A percentile compares a stretch with the other conserved stretches of the same genome.
Conservation (phyloP, 805 yeast genomes). For the Metschnikowia baotianmanensis region DNA sequence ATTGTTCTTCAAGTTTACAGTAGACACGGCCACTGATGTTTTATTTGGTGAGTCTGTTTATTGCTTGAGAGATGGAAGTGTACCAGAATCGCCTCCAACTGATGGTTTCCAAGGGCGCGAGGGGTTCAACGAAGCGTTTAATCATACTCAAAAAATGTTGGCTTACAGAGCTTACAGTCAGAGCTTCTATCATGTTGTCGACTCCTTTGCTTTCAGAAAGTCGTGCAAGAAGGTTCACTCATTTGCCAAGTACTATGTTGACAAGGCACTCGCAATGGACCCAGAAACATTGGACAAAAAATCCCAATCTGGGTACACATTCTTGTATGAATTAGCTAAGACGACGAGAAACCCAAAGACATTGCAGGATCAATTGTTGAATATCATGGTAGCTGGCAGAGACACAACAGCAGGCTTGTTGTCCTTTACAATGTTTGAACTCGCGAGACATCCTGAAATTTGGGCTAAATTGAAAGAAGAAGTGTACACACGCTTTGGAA, state of each 20-base stretch:
- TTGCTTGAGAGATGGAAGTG: conserved; percentile 9
- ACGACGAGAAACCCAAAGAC: conserved; percentile 10
- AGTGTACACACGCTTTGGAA: conserved; percentile 23
- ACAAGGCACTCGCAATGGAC: conserved; percentile 8
- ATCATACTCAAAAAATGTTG: conserved; percentile 7
- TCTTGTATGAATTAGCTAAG: conserved; percentile 15
- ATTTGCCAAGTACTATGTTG: conserved; percentile 9
- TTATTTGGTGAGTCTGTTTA: conserved; percentile 34
- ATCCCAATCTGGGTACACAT: conserved; percentile 4
- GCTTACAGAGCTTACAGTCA: conserved; percentile 7
- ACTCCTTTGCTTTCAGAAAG: conserved; percentile 9
- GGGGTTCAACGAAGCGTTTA: conserved; percentile 8
- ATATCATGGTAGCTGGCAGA: conserved; percentile 31
- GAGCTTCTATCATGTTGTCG: conserved; percentile 11
- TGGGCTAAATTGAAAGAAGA: conserved; percentile 30
- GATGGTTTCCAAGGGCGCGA: neutral
- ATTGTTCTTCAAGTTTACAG: conserved; percentile 23
- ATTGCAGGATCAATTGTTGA: conserved; percentile 16
- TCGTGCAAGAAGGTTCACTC: conserved; percentile 11
- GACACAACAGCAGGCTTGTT: conserved; percentile 36
- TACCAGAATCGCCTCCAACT: neutral
- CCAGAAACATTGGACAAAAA: neutral
- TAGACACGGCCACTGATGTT: conserved; percentile 43
- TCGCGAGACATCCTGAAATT: conserved; percentile 31
- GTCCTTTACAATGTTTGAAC: conserved; percentile 28